These are phyloP conservation scores for Linum trigynum DNA, from an alignment of 345 rosid genomes.

Conservation along the genomic window DNA sequence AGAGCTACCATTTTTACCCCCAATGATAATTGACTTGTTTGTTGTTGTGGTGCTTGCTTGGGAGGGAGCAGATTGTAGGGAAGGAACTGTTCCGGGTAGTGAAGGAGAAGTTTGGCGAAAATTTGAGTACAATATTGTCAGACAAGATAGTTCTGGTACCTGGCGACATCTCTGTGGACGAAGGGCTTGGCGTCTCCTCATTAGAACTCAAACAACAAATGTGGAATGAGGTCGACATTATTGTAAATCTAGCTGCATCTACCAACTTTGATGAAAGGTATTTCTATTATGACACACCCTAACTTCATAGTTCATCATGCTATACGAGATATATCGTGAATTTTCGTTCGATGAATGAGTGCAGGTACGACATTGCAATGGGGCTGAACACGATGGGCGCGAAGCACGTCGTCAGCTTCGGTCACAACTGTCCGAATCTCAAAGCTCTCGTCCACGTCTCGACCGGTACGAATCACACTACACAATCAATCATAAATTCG, in stretches of 20 bases:
- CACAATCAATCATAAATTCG: too few species aligned
- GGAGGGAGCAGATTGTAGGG: conserved; percentile 14
- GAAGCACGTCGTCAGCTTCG: conserved; percentile 40
- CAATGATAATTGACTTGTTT: too few species aligned
- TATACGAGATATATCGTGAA: too few species aligned
- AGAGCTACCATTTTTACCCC: too few species aligned
- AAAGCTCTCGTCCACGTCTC: conserved; percentile 41
- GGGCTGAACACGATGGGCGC: conserved; percentile 54
- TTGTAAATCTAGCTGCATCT: conserved; percentile 28
- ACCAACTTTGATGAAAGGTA: conserved; percentile 36
- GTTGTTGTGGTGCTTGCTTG: too few species aligned
- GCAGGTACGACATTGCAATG: conserved; percentile 42
- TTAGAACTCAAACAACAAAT: conserved; percentile 14
- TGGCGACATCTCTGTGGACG: conserved; percentile 21
- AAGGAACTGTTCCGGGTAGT: conserved; percentile 27
- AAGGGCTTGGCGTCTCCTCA: conserved; percentile 23
- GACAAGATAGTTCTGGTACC: conserved; percentile 19
- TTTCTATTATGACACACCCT: too few species aligned
- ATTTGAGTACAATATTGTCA: conserved; percentile 13
- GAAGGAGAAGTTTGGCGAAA: conserved; percentile 21
- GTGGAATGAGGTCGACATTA: conserved; percentile 15
- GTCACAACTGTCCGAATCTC: conserved; percentile 39
- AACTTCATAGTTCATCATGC: too few species aligned
- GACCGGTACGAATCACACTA: conserved; percentile 18
- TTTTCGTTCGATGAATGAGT: conserved; percentile 10